These are phyloP conservation scores for Alternaria tenuissima DNA, from an alignment of 2,329 filamentous ascomycete species.

Conservation along the genomic window DNA sequence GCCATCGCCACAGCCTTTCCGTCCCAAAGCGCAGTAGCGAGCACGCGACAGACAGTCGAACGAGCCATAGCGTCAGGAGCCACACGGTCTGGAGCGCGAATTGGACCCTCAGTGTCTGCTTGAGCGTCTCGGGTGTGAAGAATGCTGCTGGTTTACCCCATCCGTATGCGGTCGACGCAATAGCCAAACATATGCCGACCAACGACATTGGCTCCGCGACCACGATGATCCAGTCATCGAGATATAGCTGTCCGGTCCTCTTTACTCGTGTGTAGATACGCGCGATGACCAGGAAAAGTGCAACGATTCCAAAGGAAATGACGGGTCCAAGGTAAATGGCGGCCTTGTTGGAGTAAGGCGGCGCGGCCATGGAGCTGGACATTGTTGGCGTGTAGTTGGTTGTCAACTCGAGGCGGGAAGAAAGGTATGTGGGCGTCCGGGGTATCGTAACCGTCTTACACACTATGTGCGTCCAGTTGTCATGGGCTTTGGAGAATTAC, in stretches of 20 bases:
- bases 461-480: not conserved
- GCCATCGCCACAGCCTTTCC: constrained; percentile 27
- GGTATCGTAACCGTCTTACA: constrained; percentile 8
- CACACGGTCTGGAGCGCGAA: constrained; percentile 39
- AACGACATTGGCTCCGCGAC: constrained; percentile 34
- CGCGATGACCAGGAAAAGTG: constrained; percentile 27
- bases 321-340: constrained; percentile 33
- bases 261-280: constrained; percentile 33
- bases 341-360: constrained; percentile 33
- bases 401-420: not conserved
- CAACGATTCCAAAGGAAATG: constrained; percentile 26
- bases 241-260: constrained; percentile 24
- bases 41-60: constrained; percentile 36
- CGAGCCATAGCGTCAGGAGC: constrained; percentile 33
- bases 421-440: not conserved
- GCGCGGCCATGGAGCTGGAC: constrained; percentile 6
- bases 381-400: constrained; percentile 2
- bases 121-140: constrained; percentile 22
- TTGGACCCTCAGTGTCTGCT: constrained; percentile 25
- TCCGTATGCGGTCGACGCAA: constrained; percentile 26
- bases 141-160: constrained; percentile 37
- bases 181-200: constrained; percentile 22
- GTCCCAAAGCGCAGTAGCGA: constrained; percentile 35
- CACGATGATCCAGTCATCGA: constrained; percentile 40
- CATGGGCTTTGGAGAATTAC: constrained; percentile 1